These are phyloP conservation scores for Verticillium tricorpus DNA, from an alignment of 2,329 filamentous ascomycete species.

Conservation along the genomic window DNA sequence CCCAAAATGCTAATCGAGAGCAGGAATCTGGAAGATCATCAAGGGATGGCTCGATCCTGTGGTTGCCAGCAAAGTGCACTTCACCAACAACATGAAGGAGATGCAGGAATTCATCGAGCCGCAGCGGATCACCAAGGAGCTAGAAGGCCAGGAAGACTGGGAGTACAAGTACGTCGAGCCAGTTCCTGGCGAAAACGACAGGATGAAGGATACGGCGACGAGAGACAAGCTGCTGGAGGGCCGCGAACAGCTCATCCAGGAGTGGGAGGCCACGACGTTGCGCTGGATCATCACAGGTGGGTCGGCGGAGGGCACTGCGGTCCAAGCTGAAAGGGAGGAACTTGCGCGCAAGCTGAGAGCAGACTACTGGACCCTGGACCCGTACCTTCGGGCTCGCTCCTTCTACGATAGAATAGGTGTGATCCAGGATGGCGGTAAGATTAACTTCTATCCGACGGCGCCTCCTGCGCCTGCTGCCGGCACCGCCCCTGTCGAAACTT, in stretches of 20 bases:
- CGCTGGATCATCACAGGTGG: conserved; percentile 63
- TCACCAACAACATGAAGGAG: conserved; percentile 78
- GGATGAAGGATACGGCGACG: conserved; percentile 62
- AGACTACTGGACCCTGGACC: conserved; percentile 88
- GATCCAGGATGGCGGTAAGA: conserved; percentile 60
- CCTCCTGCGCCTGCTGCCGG: conserved; percentile 14
- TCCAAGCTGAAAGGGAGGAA: conserved; percentile 53
- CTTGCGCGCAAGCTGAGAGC: conserved; percentile 60
- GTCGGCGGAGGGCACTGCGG: conserved; percentile 31
- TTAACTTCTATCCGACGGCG: conserved; percentile 61
- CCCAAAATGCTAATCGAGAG: neutral
- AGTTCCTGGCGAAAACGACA: conserved; percentile 66
- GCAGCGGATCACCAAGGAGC: conserved; percentile 70
- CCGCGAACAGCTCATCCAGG: conserved; percentile 60
- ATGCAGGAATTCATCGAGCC: conserved; percentile 71
- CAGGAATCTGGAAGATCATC: conserved; percentile 94
- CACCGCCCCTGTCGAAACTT: conserved; percentile 24
- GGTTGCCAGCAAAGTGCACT: conserved; percentile 89
- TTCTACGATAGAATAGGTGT: conserved; percentile 79
- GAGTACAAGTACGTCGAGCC: conserved; percentile 80
- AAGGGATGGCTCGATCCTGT: conserved; percentile 95
- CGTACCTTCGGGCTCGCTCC: conserved; percentile 77
- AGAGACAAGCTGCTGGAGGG: conserved; percentile 60
- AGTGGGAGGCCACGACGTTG: conserved; percentile 70
- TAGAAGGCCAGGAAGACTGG: conserved; percentile 85